A percentile compares a stretch with the other conserved stretches of the same genome.
Evolutionary conservation across 768 basidiomycete genomes (phyloP).

Genomic region (Xerocomellus intermedius): DNA sequence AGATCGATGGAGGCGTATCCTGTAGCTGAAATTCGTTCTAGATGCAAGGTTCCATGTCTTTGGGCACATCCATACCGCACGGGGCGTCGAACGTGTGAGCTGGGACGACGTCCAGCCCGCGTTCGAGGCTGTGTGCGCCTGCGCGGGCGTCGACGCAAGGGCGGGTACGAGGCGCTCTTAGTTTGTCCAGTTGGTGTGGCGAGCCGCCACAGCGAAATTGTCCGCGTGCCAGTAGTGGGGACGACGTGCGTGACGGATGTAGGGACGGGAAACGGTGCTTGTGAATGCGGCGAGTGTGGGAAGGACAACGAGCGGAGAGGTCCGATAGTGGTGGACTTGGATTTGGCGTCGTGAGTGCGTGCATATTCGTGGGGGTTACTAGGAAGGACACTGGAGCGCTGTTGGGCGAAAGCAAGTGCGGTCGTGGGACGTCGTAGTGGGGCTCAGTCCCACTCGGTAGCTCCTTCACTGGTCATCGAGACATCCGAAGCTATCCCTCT

Average conservation of each 20-base stretch:
- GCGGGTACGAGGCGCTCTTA: slow-evolving; percentile 14
- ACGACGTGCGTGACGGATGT: slow-evolving; percentile 1
- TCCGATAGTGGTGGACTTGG: slow-evolving; percentile 30
- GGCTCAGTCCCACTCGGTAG: no score
- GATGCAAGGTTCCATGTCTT: no score
- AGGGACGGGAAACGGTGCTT: slow-evolving; percentile 24
- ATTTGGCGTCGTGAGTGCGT: slow-evolving; percentile 5
- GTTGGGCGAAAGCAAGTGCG: background rate
- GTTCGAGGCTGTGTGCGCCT: slow-evolving; percentile 30
- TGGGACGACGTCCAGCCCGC: slow-evolving; percentile 27
- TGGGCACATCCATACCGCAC: no score
- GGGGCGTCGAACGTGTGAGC: no score
- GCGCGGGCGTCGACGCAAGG: background rate
- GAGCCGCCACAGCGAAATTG: no score
- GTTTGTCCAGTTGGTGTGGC: no score
- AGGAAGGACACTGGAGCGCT: background rate
- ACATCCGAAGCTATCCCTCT: no score
- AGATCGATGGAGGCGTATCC: no score
- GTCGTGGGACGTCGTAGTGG: no score
- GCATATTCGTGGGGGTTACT: background rate
- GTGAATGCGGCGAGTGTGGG: slow-evolving; percentile 33
- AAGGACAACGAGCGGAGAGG: slow-evolving; percentile 21
- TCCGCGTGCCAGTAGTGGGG: slow-evolving; percentile 10
- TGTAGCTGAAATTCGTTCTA: no score
- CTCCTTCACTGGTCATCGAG: no score